phyloP scores from a whole-genome alignment of 2,329 filamentous ascomycete species.

The Aspergillus luchuensis region DNA sequence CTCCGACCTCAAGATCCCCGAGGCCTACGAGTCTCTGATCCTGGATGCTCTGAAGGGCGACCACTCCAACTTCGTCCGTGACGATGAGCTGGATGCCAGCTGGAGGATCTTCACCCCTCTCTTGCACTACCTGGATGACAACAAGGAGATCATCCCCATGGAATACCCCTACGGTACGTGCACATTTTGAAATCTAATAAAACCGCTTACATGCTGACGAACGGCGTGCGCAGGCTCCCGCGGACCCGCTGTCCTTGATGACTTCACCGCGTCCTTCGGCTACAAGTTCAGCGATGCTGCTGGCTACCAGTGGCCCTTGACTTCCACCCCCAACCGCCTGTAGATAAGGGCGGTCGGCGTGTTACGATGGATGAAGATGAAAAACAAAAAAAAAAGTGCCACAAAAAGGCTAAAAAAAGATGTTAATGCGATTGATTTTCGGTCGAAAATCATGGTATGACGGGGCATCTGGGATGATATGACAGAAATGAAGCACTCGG shows the following conservation, averaged over 20 bases:
- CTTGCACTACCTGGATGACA: slow-evolving; percentile 96
- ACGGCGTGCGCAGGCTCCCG: slow-evolving; percentile 71
- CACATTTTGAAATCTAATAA: neutral
- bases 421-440: slow-evolving; percentile 22
- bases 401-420: slow-evolving; percentile 13
- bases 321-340: slow-evolving; percentile 76
- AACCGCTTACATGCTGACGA: slow-evolving; percentile 5
- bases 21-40: slow-evolving; percentile 97
- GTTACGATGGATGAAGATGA: slow-evolving; percentile 4
- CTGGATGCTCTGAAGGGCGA: slow-evolving; percentile 97
- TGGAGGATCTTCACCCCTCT: slow-evolving; percentile 99
- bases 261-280: slow-evolving; percentile 96
- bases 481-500: slow-evolving; percentile 16
- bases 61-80: slow-evolving; percentile 98
- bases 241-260: slow-evolving; percentile 91
- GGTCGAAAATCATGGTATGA: slow-evolving; percentile 19
- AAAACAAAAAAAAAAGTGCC: slow-evolving; percentile 16
- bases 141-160: slow-evolving; percentile 99
- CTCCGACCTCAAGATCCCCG: slow-evolving; percentile 98
- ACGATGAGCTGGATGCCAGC: slow-evolving; percentile 93
- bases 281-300: slow-evolving; percentile 99
- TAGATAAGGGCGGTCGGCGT: slow-evolving; percentile 49
- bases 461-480: slow-evolving; percentile 18
- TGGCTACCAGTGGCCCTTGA: slow-evolving; percentile 92
- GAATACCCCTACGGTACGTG: slow-evolving; percentile 95